Conservation (phyloP, 352 stramenopile genomes). For the Globisporangium cystogenes region DNA sequence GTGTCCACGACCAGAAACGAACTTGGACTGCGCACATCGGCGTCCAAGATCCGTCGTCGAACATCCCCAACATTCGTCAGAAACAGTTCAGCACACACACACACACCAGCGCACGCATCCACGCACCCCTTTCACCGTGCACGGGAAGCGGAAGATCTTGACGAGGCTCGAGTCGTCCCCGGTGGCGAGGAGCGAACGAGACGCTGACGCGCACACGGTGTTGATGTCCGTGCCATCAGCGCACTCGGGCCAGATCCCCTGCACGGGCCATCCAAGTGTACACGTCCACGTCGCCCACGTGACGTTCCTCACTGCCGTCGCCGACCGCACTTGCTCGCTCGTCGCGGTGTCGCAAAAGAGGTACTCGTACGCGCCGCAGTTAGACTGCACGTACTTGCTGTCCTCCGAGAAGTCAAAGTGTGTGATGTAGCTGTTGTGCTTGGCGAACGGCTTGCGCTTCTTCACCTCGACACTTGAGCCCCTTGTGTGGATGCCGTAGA, state of each 20-base stretch:
- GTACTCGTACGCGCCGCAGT: constrained; percentile 88
- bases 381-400: constrained; percentile 61
- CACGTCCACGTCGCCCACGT: constrained; percentile 90
- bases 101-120: neutral
- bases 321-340: constrained; percentile 83
- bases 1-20: constrained; percentile 52
- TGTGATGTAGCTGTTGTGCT: constrained; percentile 81
- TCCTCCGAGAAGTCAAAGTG: constrained; percentile 82
- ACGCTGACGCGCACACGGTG: constrained; percentile 57
- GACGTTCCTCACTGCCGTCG: constrained; percentile 66
- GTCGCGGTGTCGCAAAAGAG: constrained; percentile 82
- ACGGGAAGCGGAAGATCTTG: constrained; percentile 88
- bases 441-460: constrained; percentile 68
- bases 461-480: constrained; percentile 19
- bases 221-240: constrained; percentile 85
- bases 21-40: constrained; percentile 29
- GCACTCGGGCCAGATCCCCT: constrained; percentile 87
- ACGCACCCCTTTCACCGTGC: constrained; percentile 57
- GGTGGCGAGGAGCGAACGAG: constrained; percentile 63
- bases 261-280: constrained; percentile 85
- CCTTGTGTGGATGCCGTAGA: constrained; percentile 35
- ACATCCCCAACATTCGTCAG: neutral
- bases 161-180: constrained; percentile 78
- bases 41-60: neutral
- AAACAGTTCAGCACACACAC: neutral